These are phyloP conservation scores for Gossypium herbaceum DNA, from an alignment of 345 rosid genomes.

Conservation along the genomic window DNA sequence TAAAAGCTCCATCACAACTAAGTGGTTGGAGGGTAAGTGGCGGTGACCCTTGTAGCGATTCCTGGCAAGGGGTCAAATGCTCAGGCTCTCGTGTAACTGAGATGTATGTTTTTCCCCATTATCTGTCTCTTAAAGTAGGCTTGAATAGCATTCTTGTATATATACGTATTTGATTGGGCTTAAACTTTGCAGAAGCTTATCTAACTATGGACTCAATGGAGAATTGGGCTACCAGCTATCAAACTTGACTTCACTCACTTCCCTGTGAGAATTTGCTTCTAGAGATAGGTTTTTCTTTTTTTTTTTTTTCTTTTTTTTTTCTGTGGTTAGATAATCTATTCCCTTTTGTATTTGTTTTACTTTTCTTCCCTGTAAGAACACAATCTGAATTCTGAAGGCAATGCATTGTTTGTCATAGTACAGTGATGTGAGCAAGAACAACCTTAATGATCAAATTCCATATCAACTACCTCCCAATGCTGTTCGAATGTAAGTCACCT, in stretches of 20 bases:
- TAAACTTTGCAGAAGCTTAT: slow-evolving; percentile 52
- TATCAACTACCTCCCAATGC: slow-evolving; percentile 89
- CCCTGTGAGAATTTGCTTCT: slow-evolving; percentile 53
- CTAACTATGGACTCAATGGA: slow-evolving; percentile 74
- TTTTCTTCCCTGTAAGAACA: slow-evolving; percentile 6
- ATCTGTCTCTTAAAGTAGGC: background rate
- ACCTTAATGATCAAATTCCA: slow-evolving; percentile 70
- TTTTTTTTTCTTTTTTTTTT: no score
- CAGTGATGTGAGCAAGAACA: slow-evolving; percentile 92
- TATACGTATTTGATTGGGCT: background rate
- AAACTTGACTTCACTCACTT: slow-evolving; percentile 74
- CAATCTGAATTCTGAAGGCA: slow-evolving; percentile 26
- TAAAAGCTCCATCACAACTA: slow-evolving; percentile 71
- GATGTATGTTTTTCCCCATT: slow-evolving; percentile 38
- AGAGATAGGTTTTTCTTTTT: background rate
- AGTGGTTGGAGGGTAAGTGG: slow-evolving; percentile 69
- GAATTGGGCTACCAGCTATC: slow-evolving; percentile 77
- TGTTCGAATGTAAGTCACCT: slow-evolving; percentile 50
- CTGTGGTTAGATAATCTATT: slow-evolving; percentile 5
- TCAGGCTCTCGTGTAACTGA: slow-evolving; percentile 71
- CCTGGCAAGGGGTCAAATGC: slow-evolving; percentile 90
- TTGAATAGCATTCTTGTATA: background rate
- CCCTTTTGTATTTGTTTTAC: background rate
- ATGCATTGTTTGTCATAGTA: slow-evolving; percentile 41
- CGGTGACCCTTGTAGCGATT: slow-evolving; percentile 86